A percentile compares a stretch with the other conserved stretches of the same genome.
These are phyloP conservation scores for Orychophragmus violaceus DNA, from an alignment of 345 rosid species.

Conservation along the genomic window DNA sequence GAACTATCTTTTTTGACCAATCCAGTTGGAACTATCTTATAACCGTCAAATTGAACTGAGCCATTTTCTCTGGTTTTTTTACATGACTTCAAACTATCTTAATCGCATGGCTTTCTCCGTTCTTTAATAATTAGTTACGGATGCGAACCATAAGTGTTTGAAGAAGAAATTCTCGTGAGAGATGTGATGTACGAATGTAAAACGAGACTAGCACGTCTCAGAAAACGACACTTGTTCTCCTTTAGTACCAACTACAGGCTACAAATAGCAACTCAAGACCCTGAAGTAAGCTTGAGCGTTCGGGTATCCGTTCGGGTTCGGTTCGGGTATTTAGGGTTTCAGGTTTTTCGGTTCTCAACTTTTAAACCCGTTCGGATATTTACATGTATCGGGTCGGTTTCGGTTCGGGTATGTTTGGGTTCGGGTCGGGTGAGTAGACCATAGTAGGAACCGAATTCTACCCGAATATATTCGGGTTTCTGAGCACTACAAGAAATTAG, in stretches of 20 bases:
- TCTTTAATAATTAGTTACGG: background rate
- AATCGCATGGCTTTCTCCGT: background rate
- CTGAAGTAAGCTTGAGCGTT: too few relatives aligned
- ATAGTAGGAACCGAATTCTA: too few relatives aligned
- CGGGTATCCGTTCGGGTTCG: too few relatives aligned
- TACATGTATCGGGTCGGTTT: too few relatives aligned
- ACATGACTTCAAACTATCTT: background rate
- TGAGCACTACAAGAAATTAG: too few relatives aligned
- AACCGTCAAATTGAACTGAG: background rate
- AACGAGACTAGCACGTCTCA: slow-evolving; percentile 1
- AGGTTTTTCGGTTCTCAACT: too few relatives aligned
- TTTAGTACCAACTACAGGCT: background rate
- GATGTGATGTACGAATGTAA: slow-evolving; percentile 13
- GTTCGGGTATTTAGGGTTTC: too few relatives aligned
- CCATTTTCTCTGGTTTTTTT: background rate
- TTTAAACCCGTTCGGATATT: too few relatives aligned
- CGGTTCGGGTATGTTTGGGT: too few relatives aligned
- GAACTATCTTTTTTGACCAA: background rate
- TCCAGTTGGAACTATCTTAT: too few relatives aligned
- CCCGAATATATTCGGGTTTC: too few relatives aligned
- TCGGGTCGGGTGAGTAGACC: too few relatives aligned
- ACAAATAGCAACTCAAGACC: slow-evolving; percentile 4
- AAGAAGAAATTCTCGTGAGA: background rate
- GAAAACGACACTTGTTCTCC: slow-evolving; percentile 14
- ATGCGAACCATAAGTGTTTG: background rate